Base-by-base conservation (phyloP, 495 filamentous ascomycete species). In the Xylaria intraflava region DNA sequence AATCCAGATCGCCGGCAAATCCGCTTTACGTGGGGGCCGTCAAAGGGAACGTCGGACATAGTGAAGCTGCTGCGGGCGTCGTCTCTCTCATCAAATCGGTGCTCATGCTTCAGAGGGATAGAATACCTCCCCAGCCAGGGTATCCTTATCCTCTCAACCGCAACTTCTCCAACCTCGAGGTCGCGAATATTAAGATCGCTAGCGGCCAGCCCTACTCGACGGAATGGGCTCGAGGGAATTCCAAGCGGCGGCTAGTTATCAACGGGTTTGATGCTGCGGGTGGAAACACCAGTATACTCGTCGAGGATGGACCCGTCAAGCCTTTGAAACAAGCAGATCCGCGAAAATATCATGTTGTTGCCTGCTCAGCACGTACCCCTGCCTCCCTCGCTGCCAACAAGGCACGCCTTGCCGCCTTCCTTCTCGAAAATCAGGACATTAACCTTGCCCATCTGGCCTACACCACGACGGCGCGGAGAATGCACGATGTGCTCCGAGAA, bases 41-140 rank as follows among this genome's bases (percentile, higher is more conserved):
- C 19, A 93, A 92, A 56, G 73, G 87, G 3, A 91, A 91, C 51
- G 76, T 92, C 51, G 88, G 88, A 1, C 87, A 92, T 61, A n/a
- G 3, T 14, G 83, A 79, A 39, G 84, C 91, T 65, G 83, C 87
- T 20, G 86, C 81, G 1, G 88, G 88, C 50, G 77, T 89, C 41
- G 81, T 82, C 6, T 77, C 82, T 2, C 67, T 92, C 17, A 75
- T 88, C 57, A 93, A 93, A 65, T 75, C 84, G 1, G 58, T 90
- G 40, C 66, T 90, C 58, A 89, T 91, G 82, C 70, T 90, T 71
- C 71, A 79, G 58, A 78, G 86, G 59, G 81, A 78, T 58, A 75
- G 72, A 41, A 89, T 93, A 31, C 86, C 86, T 11, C 82, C 86
- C 82, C 84, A 46, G 85, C 86, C 70, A 84, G 87, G 68, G 81